Conservation (phyloP, 2,329 filamentous ascomycete genomes). For the Drechslera avenae region DNA sequence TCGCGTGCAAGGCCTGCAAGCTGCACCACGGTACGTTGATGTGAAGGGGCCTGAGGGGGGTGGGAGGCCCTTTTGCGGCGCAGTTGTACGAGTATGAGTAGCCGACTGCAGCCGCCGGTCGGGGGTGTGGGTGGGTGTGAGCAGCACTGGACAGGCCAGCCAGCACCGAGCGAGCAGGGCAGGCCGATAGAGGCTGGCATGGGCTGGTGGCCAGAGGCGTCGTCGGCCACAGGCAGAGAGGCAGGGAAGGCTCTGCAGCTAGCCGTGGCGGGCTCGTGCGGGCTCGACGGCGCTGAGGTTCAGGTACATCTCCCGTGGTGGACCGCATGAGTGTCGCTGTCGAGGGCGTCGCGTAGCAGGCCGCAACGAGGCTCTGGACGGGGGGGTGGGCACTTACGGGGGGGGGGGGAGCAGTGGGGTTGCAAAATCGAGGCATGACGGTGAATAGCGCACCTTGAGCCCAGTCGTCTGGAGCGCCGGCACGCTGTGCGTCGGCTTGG, state of each 20-base stretch:
- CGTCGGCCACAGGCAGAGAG: background rate
- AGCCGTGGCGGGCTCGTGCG: slow-evolving; percentile 32
- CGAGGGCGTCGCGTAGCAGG: background rate
- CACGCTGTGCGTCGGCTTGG: slow-evolving; percentile 9
- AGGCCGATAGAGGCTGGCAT: slow-evolving; percentile 8
- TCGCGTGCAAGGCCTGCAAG: slow-evolving; percentile 21
- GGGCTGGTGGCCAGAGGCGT: slow-evolving; percentile 6
- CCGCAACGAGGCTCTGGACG: background rate
- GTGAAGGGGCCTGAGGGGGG: no score
- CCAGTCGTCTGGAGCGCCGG: slow-evolving; percentile 12
- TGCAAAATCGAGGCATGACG: slow-evolving; percentile 4
- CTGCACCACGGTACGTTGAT: no score
- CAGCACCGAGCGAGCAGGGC: no score
- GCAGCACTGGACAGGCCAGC: no score
- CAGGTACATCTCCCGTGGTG: slow-evolving; percentile 41
- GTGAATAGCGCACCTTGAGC: slow-evolving; percentile 5
- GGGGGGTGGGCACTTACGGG: background rate
- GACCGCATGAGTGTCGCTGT: slow-evolving; percentile 10
- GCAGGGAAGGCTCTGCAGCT: slow-evolving; percentile 26
- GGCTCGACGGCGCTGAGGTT: slow-evolving; percentile 26
- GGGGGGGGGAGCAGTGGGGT: slow-evolving; percentile 1
- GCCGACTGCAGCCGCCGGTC: slow-evolving; percentile 35
- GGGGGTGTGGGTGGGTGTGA: background rate
- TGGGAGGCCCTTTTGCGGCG: no score
- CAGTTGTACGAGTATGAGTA: slow-evolving; percentile 2